A percentile compares a stretch with the other conserved stretches of the same genome.
These are phyloP conservation scores for Phaffia tasmanica DNA, from an alignment of 768 basidiomycete genomes.

Conservation along the genomic window DNA sequence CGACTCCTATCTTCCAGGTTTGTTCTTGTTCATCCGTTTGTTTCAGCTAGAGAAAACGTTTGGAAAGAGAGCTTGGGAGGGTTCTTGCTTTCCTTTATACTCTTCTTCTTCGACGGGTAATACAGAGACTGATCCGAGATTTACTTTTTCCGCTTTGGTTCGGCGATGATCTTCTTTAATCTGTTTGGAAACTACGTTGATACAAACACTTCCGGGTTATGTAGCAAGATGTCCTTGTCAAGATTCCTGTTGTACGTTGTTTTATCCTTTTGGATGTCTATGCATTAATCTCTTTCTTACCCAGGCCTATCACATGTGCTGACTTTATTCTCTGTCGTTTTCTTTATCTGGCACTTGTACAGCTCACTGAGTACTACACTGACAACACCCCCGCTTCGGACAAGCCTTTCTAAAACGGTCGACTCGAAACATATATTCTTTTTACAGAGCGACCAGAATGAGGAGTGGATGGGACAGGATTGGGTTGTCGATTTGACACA, in stretches of 20 bases:
- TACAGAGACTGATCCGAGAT: not conserved
- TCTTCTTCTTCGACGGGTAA: too few relatives aligned
- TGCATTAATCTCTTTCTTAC: not conserved
- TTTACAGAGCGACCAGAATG: not conserved
- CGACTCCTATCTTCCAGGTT: conserved; percentile 25
- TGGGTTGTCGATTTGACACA: too few relatives aligned
- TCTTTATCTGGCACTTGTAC: not conserved
- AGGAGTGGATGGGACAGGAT: not conserved
- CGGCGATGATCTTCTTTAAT: not conserved
- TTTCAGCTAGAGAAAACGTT: too few relatives aligned
- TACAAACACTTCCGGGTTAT: too few relatives aligned
- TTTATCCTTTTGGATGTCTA: not conserved
- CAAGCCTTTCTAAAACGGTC: conserved; percentile 25
- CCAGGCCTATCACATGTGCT: not conserved
- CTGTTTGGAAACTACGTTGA: too few relatives aligned
- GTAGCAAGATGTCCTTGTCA: conserved; percentile 16
- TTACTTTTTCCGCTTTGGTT: not conserved
- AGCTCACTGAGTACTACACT: conserved; percentile 22
- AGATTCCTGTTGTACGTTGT: conserved; percentile 11
- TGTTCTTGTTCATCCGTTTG: not conserved
- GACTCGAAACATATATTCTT: too few relatives aligned
- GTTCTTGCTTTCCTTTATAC: too few relatives aligned
- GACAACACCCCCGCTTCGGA: conserved; percentile 24
- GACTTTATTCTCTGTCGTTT: not conserved
- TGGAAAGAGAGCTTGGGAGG: too few relatives aligned